phyloP scores from a whole-genome alignment of 2,329 filamentous ascomycete genomes.

The Diaporthe sp. region DNA sequence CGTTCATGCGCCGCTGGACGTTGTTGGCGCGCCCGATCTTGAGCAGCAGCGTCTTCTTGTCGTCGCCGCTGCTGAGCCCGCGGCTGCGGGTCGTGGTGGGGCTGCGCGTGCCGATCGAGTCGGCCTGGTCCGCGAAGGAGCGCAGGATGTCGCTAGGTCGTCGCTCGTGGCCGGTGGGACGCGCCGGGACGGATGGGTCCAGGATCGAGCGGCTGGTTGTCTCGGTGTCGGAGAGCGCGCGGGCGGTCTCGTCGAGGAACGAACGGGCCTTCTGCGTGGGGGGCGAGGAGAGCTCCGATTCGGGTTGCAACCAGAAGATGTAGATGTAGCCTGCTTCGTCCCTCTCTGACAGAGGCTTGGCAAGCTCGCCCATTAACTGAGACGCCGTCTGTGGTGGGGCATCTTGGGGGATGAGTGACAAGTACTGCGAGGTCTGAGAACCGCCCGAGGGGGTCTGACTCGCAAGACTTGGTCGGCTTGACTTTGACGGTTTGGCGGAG shows the following conservation, averaged over 20 bases:
- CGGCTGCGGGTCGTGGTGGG: slow-evolving; percentile 33
- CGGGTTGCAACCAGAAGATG: slow-evolving; percentile 95
- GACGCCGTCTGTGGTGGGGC: slow-evolving; percentile 77
- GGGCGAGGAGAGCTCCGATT: slow-evolving; percentile 62
- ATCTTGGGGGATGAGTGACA: slow-evolving; percentile 76
- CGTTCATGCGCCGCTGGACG: slow-evolving; percentile 88
- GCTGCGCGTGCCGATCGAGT: slow-evolving; percentile 38
- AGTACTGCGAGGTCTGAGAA: slow-evolving; percentile 56
- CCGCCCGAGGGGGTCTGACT: slow-evolving; percentile 39
- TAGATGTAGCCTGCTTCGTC: slow-evolving; percentile 96
- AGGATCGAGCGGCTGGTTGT: slow-evolving; percentile 68
- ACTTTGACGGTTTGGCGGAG: slow-evolving; percentile 37
- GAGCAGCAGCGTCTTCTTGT: slow-evolving; percentile 71
- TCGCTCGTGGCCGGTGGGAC: slow-evolving; percentile 49
- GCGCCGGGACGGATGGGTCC: slow-evolving; percentile 52
- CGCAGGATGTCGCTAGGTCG: slow-evolving; percentile 66
- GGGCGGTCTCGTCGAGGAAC: slow-evolving; percentile 61
- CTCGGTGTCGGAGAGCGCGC: slow-evolving; percentile 50
- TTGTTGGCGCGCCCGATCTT: slow-evolving; percentile 80
- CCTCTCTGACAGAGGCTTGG: slow-evolving; percentile 75
- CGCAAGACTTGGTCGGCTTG: slow-evolving; percentile 39
- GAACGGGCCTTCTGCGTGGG: slow-evolving; percentile 69
- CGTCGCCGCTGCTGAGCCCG: slow-evolving; percentile 39
- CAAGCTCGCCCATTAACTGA: slow-evolving; percentile 79
- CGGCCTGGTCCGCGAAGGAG: slow-evolving; percentile 54